Conservation (phyloP, 2,329 filamentous ascomycete species). For the Xylariaceae sp. region DNA sequence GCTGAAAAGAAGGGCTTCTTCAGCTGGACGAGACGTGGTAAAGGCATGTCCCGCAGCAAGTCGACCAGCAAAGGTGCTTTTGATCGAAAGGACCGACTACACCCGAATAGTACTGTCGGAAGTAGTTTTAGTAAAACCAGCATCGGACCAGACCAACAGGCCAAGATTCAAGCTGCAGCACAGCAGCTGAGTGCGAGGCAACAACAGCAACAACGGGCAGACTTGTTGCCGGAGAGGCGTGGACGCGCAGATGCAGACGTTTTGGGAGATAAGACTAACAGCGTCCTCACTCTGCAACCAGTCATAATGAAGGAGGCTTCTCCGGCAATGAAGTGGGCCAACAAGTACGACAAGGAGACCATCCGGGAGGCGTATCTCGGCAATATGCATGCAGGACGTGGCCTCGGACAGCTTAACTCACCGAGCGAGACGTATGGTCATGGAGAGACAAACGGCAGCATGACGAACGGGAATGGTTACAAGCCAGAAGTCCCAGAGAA, state of each 20-base stretch:
- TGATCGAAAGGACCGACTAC: constrained; percentile 51
- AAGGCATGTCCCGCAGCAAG: constrained; percentile 69
- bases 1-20: constrained; percentile 96
- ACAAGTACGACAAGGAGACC: constrained; percentile 88
- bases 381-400: constrained; percentile 74
- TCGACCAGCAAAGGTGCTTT: constrained; percentile 69
- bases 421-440: constrained; percentile 46
- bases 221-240: constrained; percentile 52
- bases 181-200: constrained; percentile 78
- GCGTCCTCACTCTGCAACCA: constrained; percentile 86
- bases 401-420: constrained; percentile 56
- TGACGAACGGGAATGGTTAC: constrained; percentile 42
- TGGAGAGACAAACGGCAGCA: constrained; percentile 43
- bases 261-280: constrained; percentile 80
- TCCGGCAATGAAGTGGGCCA: constrained; percentile 96
- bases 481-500: constrained; percentile 53
- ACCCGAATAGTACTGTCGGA: constrained; percentile 49
- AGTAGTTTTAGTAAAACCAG: constrained; percentile 74
- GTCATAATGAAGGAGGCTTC: constrained; percentile 85
- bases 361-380: constrained; percentile 86
- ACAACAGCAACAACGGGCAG: constrained; percentile 57
- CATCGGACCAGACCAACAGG: constrained; percentile 89
- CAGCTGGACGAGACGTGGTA: constrained; percentile 78
- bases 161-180: constrained; percentile 89
- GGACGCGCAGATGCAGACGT: constrained; percentile 62